Evolutionary conservation across 129 eudicot genomes (phyloP).

Genomic region (Ambrosia artemisiifolia): DNA sequence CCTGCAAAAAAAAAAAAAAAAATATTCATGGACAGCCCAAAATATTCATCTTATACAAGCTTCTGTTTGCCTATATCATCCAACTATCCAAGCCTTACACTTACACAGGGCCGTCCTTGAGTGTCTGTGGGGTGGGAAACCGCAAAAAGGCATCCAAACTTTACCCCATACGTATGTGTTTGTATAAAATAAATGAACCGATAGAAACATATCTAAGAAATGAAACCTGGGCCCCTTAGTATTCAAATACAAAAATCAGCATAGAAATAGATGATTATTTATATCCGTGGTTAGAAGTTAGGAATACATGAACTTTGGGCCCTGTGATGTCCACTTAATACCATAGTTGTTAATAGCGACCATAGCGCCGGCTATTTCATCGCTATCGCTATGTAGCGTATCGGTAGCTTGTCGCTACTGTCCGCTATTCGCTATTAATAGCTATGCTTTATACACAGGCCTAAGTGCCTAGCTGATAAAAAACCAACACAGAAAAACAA

Average conservation of each 20-base stretch:
- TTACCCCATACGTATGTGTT: too few species aligned
- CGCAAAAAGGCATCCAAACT: too few species aligned
- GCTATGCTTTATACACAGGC: neutral
- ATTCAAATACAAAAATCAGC: neutral
- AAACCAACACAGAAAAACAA: too few species aligned
- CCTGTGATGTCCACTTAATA: neutral
- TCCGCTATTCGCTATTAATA: too few species aligned
- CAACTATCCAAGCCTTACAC: neutral
- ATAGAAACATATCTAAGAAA: too few species aligned
- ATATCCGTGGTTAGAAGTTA: neutral
- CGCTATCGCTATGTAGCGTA: too few species aligned
- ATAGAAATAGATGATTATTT: too few species aligned
- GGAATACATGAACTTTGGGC: neutral
- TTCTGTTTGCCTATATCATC: neutral
- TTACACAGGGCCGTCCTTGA: neutral
- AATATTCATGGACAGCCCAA: neutral
- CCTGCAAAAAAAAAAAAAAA: slow-evolving; percentile 29
- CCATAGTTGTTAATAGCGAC: too few species aligned
- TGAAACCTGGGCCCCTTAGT: neutral
- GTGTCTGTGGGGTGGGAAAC: too few species aligned
- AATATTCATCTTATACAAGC: neutral
- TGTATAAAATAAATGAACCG: neutral
- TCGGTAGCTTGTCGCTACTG: too few species aligned
- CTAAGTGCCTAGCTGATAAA: neutral
- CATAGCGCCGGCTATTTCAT: too few species aligned